phyloP scores from a whole-genome alignment of 768 basidiomycete species.

The Sporobolomyces roseus region DNA sequence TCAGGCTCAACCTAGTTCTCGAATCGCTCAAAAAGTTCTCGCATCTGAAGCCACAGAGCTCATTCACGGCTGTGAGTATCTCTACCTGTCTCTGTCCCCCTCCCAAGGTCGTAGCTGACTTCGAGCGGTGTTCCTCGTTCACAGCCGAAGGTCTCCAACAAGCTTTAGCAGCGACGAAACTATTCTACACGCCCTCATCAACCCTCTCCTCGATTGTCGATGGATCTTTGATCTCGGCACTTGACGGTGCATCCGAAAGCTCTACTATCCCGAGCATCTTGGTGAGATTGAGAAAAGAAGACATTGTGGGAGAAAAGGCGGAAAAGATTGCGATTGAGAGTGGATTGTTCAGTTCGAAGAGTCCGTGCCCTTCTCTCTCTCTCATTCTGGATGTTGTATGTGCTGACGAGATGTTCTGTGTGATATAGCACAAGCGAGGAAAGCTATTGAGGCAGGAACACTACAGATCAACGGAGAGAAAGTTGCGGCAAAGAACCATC shows the following conservation, averaged over 20 bases:
- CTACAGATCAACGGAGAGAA: slow-evolving; percentile 27
- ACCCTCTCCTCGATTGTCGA: slow-evolving; percentile 9
- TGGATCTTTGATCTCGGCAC: slow-evolving; percentile 13
- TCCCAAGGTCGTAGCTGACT: neutral
- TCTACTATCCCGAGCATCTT: slow-evolving; percentile 24
- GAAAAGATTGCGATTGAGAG: slow-evolving; percentile 33
- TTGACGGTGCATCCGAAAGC: slow-evolving; percentile 9
- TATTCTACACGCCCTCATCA: slow-evolving; percentile 25
- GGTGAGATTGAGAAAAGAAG: slow-evolving; percentile 1
- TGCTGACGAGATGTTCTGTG: neutral
- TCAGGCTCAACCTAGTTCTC: slow-evolving; percentile 50
- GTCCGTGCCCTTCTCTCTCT: slow-evolving; percentile 1
- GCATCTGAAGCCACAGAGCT: slow-evolving; percentile 62
- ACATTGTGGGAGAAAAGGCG: slow-evolving; percentile 8
- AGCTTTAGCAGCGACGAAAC: slow-evolving; percentile 35
- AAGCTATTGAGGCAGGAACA: slow-evolving; percentile 31
- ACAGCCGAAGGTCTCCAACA: slow-evolving; percentile 33
- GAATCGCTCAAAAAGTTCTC: slow-evolving; percentile 56
- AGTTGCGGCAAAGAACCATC: slow-evolving; percentile 21
- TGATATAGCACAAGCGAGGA: slow-evolving; percentile 33
- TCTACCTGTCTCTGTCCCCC: neutral
- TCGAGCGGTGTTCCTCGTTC: neutral
- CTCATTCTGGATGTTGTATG: too few relatives aligned
- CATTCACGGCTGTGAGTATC: slow-evolving; percentile 58
- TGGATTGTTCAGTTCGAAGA: slow-evolving; percentile 35